Base-by-base conservation (phyloP, 139 green algal genomes). In the Coelastrella sp. region DNA sequence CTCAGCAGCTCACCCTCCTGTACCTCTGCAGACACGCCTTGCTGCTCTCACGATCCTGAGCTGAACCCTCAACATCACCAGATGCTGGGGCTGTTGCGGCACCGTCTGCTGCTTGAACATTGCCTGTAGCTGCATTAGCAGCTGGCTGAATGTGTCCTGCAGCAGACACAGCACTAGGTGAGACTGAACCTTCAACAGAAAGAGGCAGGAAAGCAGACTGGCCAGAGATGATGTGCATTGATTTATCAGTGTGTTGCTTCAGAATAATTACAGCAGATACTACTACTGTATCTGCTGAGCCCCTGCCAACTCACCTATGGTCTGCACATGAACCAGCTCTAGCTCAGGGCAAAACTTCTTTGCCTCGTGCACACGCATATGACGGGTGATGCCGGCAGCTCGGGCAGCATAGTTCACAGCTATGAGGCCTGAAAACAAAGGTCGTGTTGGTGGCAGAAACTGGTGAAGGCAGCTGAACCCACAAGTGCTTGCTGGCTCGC, bases 331-430 rank as follows among this genome's bases (percentile, higher is more conserved):
- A 8, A 99, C 94, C 7, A 93, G 89, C 56, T 90, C 58, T 20
- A 99, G 93, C 61, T 97, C 90, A 6, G 98, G 98, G 89, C 97
- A 99, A 5, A 90, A 71, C 68, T 93, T 86, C 59, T 91, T 90
- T 4, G 98, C 98, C 64, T 98, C 96, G 0, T 22, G 3, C 8
- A 96, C 94, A 14, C 94, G 91, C 95, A 98, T 98, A 92, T 98
- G 94, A 0, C 98, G 93, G 1, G 92, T 97, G 57, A 99, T 89
- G 56, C 98, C 98, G 4, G 57, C 54, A 0, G 93, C 95, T 2
- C 98, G 83, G 2, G 98, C 98, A 6, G 96, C 91, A 87, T 99
- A 99, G 88, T 99, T 99, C 57, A 99, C 95, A 7, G 96, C 96
- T 56, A 97, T 97, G 3, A 98, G 89, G 20, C 96, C 96, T 75